phyloP scores from a whole-genome alignment of 2,329 filamentous ascomycete genomes.

The Aspergillus sclerotialis region DNA sequence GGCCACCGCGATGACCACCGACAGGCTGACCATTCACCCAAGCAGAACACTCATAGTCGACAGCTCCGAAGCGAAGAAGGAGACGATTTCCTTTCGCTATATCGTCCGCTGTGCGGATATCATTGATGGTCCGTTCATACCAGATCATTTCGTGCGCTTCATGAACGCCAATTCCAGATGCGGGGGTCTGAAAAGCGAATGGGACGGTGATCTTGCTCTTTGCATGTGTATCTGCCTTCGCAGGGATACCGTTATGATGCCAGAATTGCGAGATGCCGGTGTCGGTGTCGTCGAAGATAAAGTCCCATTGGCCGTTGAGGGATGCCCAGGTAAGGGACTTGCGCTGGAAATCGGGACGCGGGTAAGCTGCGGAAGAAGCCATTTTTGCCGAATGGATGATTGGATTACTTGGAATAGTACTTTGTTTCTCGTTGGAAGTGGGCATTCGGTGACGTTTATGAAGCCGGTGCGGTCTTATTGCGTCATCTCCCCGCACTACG shows the following conservation, averaged over 20 bases:
- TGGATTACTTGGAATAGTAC: no score
- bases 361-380: constrained; percentile 36
- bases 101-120: constrained; percentile 43
- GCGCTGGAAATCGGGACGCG: constrained; percentile 59
- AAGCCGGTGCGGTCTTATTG: no score
- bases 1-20: constrained; percentile 52
- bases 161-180: constrained; percentile 55
- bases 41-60: constrained; percentile 46
- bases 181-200: constrained; percentile 58
- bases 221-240: constrained; percentile 21
- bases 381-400: no score
- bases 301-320: constrained; percentile 58
- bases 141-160: constrained; percentile 61
- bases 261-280: constrained; percentile 47
- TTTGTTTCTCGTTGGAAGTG: no score
- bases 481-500: no score
- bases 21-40: constrained; percentile 50
- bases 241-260: constrained; percentile 48
- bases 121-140: constrained; percentile 53
- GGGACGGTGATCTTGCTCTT: constrained; percentile 55
- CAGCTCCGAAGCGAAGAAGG: constrained; percentile 44
- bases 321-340: constrained; percentile 50
- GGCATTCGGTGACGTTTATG: no score
- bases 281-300: constrained; percentile 60
- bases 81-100: constrained; percentile 29